Conservation (phyloP, 2,329 filamentous ascomycete genomes). For the Fusarium liriodendri region DNA sequence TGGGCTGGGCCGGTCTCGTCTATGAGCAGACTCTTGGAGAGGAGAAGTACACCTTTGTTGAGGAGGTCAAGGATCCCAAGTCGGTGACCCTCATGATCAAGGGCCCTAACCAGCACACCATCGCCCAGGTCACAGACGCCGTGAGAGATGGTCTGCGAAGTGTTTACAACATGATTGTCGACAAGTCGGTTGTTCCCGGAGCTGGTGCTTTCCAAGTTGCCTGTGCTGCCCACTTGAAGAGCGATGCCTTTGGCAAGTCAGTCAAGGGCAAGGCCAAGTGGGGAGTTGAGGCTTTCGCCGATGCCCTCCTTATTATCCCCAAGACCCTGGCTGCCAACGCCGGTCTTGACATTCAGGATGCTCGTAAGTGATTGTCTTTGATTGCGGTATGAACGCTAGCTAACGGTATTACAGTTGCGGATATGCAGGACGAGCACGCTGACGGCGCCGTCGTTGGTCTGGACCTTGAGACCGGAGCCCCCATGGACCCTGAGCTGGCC, state of each 20-base stretch:
- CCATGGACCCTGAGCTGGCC: constrained; percentile 94
- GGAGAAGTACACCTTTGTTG: constrained; percentile 99
- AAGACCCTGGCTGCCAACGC: constrained; percentile 97
- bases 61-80: constrained; percentile 99
- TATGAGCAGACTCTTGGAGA: constrained; percentile 98
- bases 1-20: constrained; percentile 95
- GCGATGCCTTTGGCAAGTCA: constrained; percentile 86
- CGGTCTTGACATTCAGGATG: constrained; percentile 96
- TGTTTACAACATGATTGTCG: constrained; percentile 99
- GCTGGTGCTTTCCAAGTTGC: constrained; percentile 97
- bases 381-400: constrained; percentile 8
- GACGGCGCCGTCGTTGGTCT: constrained; percentile 90
- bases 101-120: constrained; percentile 96
- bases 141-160: constrained; percentile 94
- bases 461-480: constrained; percentile 86
- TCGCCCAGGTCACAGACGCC: constrained; percentile 95
- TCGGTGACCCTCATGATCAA: constrained; percentile 98
- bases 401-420: constrained; percentile 71
- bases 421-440: constrained; percentile 84
- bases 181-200: constrained; percentile 93
- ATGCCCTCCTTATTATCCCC: constrained; percentile 93
- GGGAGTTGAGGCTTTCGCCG: constrained; percentile 94
- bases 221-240: constrained; percentile 86
- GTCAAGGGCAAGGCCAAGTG: constrained; percentile 99
- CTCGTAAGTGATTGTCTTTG: constrained; percentile 70